phyloP scores from a whole-genome alignment of 441 rosid species.

The Omphalea diandra region DNA sequence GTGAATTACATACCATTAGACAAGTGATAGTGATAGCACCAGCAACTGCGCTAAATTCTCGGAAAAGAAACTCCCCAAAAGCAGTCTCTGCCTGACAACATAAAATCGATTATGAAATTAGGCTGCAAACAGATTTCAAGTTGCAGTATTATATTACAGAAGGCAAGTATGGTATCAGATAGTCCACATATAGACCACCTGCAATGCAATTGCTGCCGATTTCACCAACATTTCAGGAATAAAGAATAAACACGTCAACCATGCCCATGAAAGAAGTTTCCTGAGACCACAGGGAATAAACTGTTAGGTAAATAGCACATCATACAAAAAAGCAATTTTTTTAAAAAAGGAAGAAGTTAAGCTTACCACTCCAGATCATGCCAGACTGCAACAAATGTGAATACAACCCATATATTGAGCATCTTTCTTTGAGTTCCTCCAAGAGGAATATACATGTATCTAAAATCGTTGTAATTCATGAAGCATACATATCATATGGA shows the following conservation, averaged over 20 bases:
- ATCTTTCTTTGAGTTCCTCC: conserved; percentile 88
- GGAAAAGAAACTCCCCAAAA: conserved; percentile 52
- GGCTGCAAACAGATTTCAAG: not conserved
- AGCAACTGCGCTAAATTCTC: conserved; percentile 69
- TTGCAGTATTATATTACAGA: not conserved
- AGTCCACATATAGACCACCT: conserved; percentile 44
- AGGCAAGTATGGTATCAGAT: not conserved
- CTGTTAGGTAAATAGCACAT: conserved; percentile 26
- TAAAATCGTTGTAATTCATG: conserved; percentile 25
- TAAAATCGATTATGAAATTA: not conserved
- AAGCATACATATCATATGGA: conserved; percentile 12
- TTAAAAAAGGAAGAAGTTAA: conserved; percentile 8
- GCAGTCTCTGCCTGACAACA: conserved; percentile 55
- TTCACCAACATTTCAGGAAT: conserved; percentile 84
- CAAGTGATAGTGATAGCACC: conserved; percentile 90
- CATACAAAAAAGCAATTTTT: not conserved
- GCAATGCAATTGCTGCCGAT: conserved; percentile 58
- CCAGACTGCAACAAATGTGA: conserved; percentile 96
- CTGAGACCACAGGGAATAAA: conserved; percentile 42
- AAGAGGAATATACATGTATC: conserved; percentile 96
- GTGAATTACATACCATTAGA: conserved; percentile 70
- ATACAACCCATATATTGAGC: conserved; percentile 81
- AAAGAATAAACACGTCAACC: conserved; percentile 95
- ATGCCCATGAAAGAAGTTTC: conserved; percentile 99
- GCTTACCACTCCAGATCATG: conserved; percentile 95